phyloP scores from a whole-genome alignment of 2,329 filamentous ascomycete species.

The Bipolaris sorokiniana region DNA sequence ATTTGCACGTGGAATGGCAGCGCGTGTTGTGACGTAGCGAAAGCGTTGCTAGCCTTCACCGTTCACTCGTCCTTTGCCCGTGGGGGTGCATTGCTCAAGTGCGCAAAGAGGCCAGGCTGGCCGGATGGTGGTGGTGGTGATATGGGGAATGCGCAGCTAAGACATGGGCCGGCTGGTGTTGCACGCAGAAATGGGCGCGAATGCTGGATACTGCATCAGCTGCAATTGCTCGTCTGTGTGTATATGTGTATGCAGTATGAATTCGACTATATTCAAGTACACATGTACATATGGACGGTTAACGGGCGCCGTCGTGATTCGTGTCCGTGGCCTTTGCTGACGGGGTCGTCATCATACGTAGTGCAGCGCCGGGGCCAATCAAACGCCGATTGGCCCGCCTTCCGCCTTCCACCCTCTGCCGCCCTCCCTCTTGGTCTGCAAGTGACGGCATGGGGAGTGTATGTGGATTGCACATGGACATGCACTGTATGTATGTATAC shows the following conservation, averaged over 20 bases:
- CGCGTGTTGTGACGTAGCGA: constrained; percentile 2
- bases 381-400: constrained; percentile 17
- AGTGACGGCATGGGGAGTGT: too few relatives aligned
- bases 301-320: constrained; percentile 17
- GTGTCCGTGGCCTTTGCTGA: constrained; percentile 24
- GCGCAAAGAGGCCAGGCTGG: constrained; percentile 39
- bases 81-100: constrained; percentile 39
- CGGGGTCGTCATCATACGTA: constrained; percentile 11
- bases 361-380: constrained; percentile 19
- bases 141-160: constrained; percentile 27
- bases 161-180: background rate
- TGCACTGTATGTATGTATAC: too few relatives aligned
- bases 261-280: too few relatives aligned
- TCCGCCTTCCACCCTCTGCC: constrained; percentile 1
- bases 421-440: too few relatives aligned
- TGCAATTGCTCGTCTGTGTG: background rate
- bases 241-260: too few relatives aligned
- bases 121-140: constrained; percentile 28
- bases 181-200: background rate
- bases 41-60: constrained; percentile 37
- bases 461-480: too few relatives aligned
- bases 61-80: constrained; percentile 35
- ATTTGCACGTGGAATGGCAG: background rate
- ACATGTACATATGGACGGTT: background rate
- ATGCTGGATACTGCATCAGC: background rate